phyloP scores from a whole-genome alignment of 352 stramenopile species.

The Phytopythium oedochilum region DNA sequence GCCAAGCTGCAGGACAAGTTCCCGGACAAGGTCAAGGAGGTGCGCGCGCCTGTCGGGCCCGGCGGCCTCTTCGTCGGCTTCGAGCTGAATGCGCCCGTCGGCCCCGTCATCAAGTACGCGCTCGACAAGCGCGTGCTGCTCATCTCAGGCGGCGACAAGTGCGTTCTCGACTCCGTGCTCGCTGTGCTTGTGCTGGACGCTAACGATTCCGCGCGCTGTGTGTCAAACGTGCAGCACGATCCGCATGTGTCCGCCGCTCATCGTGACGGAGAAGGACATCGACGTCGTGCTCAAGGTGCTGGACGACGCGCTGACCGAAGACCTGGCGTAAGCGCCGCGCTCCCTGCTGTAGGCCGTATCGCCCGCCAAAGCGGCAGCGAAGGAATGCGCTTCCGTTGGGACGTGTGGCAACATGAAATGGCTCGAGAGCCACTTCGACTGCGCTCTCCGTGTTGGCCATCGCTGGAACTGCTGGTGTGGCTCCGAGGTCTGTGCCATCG shows the following conservation, averaged over 20 bases:
- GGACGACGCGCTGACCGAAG: slow-evolving; percentile 53
- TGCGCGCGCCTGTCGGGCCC: slow-evolving; percentile 58
- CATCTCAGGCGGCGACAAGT: slow-evolving; percentile 84
- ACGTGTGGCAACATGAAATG: too few species aligned
- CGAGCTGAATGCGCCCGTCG: slow-evolving; percentile 64
- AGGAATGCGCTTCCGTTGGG: too few species aligned
- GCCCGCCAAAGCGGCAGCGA: too few species aligned
- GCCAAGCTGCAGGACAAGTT: slow-evolving; percentile 67
- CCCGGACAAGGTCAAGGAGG: slow-evolving; percentile 62
- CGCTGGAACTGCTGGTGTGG: too few species aligned
- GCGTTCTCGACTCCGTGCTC: too few species aligned
- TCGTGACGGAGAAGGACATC: slow-evolving; percentile 81
- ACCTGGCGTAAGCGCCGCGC: slow-evolving; percentile 32
- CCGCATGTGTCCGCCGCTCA: slow-evolving; percentile 76
- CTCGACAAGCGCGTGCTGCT: slow-evolving; percentile 74
- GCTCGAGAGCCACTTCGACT: too few species aligned
- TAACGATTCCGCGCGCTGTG: slow-evolving; percentile 7
- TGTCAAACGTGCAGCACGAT: slow-evolving; percentile 40
- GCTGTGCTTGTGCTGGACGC: slow-evolving; percentile 1
- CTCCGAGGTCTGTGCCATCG: too few species aligned
- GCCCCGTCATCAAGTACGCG: slow-evolving; percentile 59
- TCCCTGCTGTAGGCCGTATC: neutral
- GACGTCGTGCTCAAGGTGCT: slow-evolving; percentile 62
- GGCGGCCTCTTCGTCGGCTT: slow-evolving; percentile 79
- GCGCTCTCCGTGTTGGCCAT: too few species aligned